Percentiles rank a stretch among this genome's conserved stretches.
Evolutionary conservation across 2,329 filamentous ascomycete genomes (phyloP).

Genomic region (Aspergillus fumigatiaffinis): DNA sequence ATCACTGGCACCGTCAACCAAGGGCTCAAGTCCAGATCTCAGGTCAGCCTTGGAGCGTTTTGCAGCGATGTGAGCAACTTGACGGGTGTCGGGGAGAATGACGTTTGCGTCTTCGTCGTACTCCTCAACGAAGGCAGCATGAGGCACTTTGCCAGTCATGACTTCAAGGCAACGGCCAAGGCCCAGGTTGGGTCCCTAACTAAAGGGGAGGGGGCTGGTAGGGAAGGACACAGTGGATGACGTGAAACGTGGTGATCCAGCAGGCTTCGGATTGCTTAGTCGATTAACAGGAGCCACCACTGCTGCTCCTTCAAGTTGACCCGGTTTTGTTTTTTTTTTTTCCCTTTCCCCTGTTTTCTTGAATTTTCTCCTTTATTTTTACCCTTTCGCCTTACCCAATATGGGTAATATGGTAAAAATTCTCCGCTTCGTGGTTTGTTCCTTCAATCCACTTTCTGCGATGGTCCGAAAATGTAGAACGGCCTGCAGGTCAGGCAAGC

Average conservation of each 20-base stretch:
- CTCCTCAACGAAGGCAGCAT: slow-evolving; percentile 46
- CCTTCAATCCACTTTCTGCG: slow-evolving; percentile 16
- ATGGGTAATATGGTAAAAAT: background rate
- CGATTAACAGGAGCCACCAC: slow-evolving; percentile 19
- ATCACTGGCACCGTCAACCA: slow-evolving; percentile 53
- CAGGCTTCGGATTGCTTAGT: slow-evolving; percentile 17
- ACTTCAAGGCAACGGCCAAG: slow-evolving; percentile 25
- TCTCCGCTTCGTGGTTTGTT: slow-evolving; percentile 7
- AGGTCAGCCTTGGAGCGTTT: slow-evolving; percentile 46
- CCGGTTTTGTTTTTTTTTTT: slow-evolving; percentile 10
- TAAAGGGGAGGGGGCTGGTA: slow-evolving; percentile 20
- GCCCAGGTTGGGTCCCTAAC: slow-evolving; percentile 24
- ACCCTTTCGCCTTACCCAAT: slow-evolving; percentile 15
- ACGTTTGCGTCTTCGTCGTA: slow-evolving; percentile 44
- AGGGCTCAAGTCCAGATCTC: slow-evolving; percentile 30
- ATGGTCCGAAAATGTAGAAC: slow-evolving; percentile 11
- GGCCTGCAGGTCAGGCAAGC: slow-evolving; percentile 29
- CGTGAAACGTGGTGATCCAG: slow-evolving; percentile 26
- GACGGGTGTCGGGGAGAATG: slow-evolving; percentile 44
- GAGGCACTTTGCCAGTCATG: slow-evolving; percentile 39
- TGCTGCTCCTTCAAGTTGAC: slow-evolving; percentile 19
- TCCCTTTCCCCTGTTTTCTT: background rate
- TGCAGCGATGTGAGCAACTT: slow-evolving; percentile 49
- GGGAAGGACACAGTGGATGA: slow-evolving; percentile 21
- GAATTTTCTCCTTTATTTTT: slow-evolving; percentile 4